A percentile compares a stretch with the other conserved stretches of the same genome.
Evolutionary conservation across 2,329 filamentous ascomycete genomes (phyloP).

Genomic region (Aureobasidium sp.): DNA sequence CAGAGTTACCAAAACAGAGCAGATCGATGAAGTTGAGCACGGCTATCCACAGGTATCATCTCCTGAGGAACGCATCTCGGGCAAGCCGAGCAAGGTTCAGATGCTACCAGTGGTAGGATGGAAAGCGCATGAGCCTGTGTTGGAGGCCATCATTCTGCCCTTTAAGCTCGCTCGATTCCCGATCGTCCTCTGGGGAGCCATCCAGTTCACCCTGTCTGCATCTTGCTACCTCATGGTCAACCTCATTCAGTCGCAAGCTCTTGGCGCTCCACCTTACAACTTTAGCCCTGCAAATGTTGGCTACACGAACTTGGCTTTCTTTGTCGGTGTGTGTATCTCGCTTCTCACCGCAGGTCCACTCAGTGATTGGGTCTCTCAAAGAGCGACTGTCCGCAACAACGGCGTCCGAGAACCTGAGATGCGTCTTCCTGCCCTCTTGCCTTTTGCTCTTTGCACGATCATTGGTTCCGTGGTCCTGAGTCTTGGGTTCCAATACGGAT

Average conservation of each 20-base stretch:
- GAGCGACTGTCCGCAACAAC: conserved; percentile 46
- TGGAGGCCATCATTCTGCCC: background rate
- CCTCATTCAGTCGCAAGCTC: background rate
- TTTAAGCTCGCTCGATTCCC: background rate
- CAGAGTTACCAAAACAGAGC: background rate
- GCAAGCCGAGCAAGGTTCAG: background rate
- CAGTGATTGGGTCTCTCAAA: conserved; percentile 47
- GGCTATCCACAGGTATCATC: no score
- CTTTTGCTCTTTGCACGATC: conserved; percentile 35
- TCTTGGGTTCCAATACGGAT: background rate
- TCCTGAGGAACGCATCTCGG: background rate
- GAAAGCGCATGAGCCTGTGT: background rate
- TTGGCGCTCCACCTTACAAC: background rate
- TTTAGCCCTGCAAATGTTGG: background rate
- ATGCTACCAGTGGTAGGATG: background rate
- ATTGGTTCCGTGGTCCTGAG: background rate
- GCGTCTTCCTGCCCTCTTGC: conserved; percentile 49
- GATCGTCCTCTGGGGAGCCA: background rate
- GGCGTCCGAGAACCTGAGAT: conserved; percentile 55
- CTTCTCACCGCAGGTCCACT: conserved; percentile 47
- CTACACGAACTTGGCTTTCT: conserved; percentile 44
- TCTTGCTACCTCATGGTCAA: background rate
- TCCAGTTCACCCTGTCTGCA: background rate
- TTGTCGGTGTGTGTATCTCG: conserved; percentile 38
- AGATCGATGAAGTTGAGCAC: background rate